These are phyloP conservation scores for Sporothrix humicola DNA, from an alignment of 2,329 filamentous ascomycete species.

Conservation along the genomic window DNA sequence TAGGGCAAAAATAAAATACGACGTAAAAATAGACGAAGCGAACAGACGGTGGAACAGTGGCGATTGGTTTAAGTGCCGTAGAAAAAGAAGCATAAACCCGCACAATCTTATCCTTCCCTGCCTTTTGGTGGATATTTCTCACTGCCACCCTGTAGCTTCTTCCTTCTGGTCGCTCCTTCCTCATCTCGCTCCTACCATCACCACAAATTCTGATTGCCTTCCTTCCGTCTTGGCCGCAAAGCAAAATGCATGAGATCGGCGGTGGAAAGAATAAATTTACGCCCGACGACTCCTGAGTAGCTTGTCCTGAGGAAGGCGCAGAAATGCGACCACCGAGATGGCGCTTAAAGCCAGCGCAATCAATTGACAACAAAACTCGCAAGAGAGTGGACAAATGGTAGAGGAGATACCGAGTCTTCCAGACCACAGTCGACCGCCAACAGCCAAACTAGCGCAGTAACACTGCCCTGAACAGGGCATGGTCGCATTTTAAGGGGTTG, in stretches of 20 bases:
- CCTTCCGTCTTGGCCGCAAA: not conserved
- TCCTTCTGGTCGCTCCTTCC: not conserved
- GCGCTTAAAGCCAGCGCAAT: not conserved
- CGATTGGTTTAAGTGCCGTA: not conserved
- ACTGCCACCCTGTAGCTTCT: not conserved
- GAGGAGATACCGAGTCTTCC: not conserved
- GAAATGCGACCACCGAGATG: not conserved
- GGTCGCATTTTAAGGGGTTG: conserved; percentile 24
- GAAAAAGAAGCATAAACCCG: conserved; percentile 15
- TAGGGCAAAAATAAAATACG: not conserved
- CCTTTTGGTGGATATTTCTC: not conserved
- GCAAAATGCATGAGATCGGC: not conserved
- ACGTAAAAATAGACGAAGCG: not conserved
- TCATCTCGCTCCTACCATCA: not conserved
- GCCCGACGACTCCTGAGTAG: not conserved
- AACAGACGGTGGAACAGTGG: not conserved
- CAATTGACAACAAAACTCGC: not conserved
- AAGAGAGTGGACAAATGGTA: not conserved
- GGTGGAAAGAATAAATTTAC: not conserved
- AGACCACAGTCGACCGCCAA: not conserved
- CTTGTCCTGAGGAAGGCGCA: no score
- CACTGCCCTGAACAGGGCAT: not conserved
- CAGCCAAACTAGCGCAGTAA: not conserved
- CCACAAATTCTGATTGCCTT: no score
- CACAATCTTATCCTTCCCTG: not conserved